These are phyloP conservation scores for Ganoderma sinense DNA, from an alignment of 1,284 basidiomycete species.

Conservation along the genomic window DNA sequence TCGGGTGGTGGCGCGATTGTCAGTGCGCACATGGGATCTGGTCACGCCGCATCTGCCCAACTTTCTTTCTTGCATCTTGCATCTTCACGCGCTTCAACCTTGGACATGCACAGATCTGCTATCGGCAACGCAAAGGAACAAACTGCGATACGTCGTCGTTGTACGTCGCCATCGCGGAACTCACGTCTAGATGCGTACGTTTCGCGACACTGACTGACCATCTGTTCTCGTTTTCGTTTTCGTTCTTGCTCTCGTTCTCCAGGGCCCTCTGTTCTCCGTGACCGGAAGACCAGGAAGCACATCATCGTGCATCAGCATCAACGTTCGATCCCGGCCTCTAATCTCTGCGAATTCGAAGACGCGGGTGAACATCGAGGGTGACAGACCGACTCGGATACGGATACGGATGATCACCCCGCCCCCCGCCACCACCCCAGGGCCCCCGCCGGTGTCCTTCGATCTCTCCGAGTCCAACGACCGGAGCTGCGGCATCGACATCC, in stretches of 20 bases:
- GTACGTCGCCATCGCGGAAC: neutral
- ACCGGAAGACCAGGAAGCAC: neutral
- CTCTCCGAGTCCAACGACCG: neutral
- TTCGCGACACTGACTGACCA: constrained; percentile 3
- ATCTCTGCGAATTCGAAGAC: neutral
- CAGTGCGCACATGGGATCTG: neutral
- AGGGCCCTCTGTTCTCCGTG: neutral
- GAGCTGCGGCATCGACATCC: neutral
- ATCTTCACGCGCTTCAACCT: neutral
- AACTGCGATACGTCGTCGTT: neutral
- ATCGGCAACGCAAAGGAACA: neutral
- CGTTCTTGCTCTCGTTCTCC: neutral
- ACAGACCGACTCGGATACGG: neutral
- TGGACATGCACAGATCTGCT: neutral
- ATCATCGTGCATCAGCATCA: neutral
- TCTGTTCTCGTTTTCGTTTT: neutral
- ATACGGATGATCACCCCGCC: neutral
- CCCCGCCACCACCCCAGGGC: neutral
- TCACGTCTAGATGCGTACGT: neutral
- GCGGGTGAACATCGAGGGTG: neutral
- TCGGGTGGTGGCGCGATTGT: neutral
- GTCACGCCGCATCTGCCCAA: neutral
- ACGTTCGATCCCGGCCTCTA: neutral
- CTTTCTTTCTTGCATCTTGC: neutral
- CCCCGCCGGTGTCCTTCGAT: neutral